Percentiles rank a stretch among this genome's conserved stretches.
Conservation (phyloP, 78 protist species). For the Monocercomonoides exilis region DNA sequence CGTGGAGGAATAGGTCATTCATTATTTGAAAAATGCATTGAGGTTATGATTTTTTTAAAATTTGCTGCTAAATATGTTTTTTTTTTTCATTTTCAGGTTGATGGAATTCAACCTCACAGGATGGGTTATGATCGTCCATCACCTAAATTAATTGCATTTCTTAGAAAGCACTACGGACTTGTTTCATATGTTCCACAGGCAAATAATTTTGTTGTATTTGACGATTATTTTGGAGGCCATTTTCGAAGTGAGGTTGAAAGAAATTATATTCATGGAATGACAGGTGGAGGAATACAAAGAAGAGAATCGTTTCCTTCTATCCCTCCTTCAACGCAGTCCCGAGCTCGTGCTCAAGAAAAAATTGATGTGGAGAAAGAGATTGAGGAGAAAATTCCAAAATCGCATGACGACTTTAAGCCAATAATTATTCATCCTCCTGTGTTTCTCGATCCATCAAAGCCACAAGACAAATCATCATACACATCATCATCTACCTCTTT, state of each 20-base stretch:
- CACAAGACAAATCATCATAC: too few species aligned
- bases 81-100: background rate
- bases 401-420: background rate
- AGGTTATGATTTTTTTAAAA: background rate
- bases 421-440: background rate
- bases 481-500: too few species aligned
- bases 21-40: background rate
- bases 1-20: background rate
- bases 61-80: background rate
- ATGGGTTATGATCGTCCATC: slow-evolving; percentile 51
- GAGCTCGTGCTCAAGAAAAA: too few species aligned
- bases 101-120: background rate
- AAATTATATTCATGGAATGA: too few species aligned
- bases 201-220: slow-evolving; percentile 43
- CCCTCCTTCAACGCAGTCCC: background rate
- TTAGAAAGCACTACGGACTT: slow-evolving; percentile 40
- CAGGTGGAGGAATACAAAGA: too few species aligned
- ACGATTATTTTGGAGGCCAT: slow-evolving; percentile 12
- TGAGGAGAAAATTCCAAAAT: background rate
- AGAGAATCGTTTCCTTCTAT: background rate
- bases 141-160: slow-evolving; percentile 42
- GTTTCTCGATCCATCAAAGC: background rate
- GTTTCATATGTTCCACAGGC: slow-evolving; percentile 16
- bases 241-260: background rate
- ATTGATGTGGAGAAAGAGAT: too few species aligned